Conservation (phyloP, 1,139 yeast genomes). For the Debaryomyces coudertii region DNA sequence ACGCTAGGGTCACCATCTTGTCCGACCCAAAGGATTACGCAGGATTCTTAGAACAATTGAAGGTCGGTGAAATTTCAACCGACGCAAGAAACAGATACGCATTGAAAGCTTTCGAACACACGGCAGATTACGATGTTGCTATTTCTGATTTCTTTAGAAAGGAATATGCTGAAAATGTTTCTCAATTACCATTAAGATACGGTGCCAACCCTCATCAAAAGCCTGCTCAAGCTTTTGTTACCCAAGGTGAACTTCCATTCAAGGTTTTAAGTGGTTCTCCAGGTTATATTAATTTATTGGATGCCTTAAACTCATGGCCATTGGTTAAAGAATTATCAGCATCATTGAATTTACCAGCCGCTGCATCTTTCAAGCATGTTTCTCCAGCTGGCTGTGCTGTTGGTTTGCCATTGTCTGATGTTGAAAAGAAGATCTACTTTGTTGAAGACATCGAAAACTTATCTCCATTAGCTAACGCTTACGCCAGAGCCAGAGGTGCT, state of each 20-base stretch:
- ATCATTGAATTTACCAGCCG: conserved; percentile 93
- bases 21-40: conserved; percentile 95
- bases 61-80: conserved; percentile 68
- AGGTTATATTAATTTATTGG: conserved; percentile 93
- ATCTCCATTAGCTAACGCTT: conserved; percentile 96
- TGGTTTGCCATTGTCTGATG: conserved; percentile 86
- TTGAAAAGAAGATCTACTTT: conserved; percentile 93
- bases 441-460: conserved; percentile 93
- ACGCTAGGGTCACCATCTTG: conserved; percentile 89
- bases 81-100: conserved; percentile 84
- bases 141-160: conserved; percentile 97
- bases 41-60: conserved; percentile 77
- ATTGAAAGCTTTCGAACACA: conserved; percentile 95
- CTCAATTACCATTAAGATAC: conserved; percentile 93
- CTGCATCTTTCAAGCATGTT: conserved; percentile 98
- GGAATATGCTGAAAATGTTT: conserved; percentile 85
- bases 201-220: conserved; percentile 99
- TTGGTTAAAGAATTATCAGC: conserved; percentile 95
- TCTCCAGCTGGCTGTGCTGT: conserved; percentile 99
- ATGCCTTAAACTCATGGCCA: conserved; percentile 98
- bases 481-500: conserved; percentile 99
- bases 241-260: conserved; percentile 87
- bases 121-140: conserved; percentile 95
- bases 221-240: conserved; percentile 96
- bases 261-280: conserved; percentile 94